Evolutionary conservation across 352 stramenopile species (phyloP).

Genomic region (Phytophthora foliorum): DNA sequence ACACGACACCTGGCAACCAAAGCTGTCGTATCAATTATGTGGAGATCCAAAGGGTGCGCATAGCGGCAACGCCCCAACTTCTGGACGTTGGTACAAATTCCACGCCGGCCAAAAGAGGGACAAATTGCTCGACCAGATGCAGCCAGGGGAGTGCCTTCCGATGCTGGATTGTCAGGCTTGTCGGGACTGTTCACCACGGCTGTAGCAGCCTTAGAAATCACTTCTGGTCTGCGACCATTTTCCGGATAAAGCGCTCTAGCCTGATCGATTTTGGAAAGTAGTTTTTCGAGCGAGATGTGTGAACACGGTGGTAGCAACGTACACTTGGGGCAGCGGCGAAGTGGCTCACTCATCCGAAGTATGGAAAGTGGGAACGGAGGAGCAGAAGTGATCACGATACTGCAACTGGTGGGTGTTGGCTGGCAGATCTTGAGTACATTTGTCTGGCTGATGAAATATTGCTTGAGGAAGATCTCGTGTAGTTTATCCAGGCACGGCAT

Average conservation of each 20-base stretch:
- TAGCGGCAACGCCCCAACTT: conserved; percentile 71
- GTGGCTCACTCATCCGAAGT: conserved; percentile 60
- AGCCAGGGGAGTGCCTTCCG: not conserved
- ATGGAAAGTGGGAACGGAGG: conserved; percentile 69
- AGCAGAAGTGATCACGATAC: not conserved
- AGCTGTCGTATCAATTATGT: conserved; percentile 59
- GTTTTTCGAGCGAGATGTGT: conserved; percentile 57
- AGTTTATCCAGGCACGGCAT: conserved; percentile 53
- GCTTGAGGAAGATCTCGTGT: conserved; percentile 54
- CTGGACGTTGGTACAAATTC: conserved; percentile 72
- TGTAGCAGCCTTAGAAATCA: conserved; percentile 7
- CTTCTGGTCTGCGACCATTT: conserved; percentile 20
- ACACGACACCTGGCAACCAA: conserved; percentile 51
- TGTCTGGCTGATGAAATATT: conserved; percentile 65
- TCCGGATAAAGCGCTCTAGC: conserved; percentile 58
- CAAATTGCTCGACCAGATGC: conserved; percentile 38
- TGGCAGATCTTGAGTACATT: conserved; percentile 55
- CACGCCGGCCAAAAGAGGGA: conserved; percentile 53
- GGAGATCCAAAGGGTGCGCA: conserved; percentile 58
- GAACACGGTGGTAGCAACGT: conserved; percentile 72
- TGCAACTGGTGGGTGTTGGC: not conserved
- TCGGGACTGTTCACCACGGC: not conserved
- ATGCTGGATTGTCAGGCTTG: not conserved
- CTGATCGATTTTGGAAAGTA: conserved; percentile 56
- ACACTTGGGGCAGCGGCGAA: conserved; percentile 71